Percentiles rank a stretch among this genome's conserved stretches.
Evolutionary conservation across 345 rosid genomes (phyloP).

Genomic region (Psidium friedrichsthalianum): DNA sequence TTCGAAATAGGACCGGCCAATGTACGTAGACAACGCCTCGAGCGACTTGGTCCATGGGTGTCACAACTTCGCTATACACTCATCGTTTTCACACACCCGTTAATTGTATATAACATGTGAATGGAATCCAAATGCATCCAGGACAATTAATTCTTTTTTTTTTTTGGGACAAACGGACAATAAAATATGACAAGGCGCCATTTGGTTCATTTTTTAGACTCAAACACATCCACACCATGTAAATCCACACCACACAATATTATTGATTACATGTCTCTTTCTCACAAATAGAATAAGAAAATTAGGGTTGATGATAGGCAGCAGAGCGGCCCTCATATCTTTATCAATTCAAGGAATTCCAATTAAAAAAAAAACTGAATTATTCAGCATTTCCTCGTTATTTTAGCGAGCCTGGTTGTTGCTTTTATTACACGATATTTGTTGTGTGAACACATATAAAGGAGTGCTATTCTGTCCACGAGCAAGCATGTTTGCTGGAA

Average conservation of each 20-base stretch:
- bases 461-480: not conserved
- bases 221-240: not conserved
- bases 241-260: not conserved
- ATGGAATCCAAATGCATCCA: not conserved
- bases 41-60: not conserved
- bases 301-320: not conserved
- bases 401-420: not conserved
- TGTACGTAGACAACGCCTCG: not conserved
- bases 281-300: not conserved
- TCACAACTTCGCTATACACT: not conserved
- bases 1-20: not conserved
- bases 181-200: not conserved
- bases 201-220: not conserved
- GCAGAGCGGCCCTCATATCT: not conserved
- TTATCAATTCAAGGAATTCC: not conserved
- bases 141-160: not conserved
- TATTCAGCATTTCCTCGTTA: not conserved
- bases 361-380: not conserved
- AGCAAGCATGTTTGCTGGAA: not conserved
- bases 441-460: not conserved
- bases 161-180: not conserved
- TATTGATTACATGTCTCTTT: not conserved
- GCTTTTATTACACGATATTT: not conserved
- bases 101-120: not conserved
- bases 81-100: not conserved